phyloP scores from a whole-genome alignment of 192 early-diverging fungal genomes.

The Coemansia sp. region DNA sequence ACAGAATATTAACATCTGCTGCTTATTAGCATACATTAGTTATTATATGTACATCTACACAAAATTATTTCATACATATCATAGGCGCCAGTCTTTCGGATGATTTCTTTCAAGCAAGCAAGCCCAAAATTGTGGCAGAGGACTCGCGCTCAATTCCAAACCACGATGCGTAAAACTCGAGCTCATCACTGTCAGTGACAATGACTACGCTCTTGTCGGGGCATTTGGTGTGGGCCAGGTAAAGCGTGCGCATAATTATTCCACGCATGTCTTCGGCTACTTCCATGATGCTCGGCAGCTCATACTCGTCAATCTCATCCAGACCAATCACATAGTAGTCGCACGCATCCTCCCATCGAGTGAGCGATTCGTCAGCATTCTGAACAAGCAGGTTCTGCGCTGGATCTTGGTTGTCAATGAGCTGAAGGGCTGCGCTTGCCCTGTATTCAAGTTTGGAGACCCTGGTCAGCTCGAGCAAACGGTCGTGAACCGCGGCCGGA shows the following conservation, averaged over 20 bases:
- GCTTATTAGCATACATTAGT: neutral
- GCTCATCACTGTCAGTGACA: slow-evolving; percentile 34
- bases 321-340: slow-evolving; percentile 6
- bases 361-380: neutral
- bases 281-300: slow-evolving; percentile 32
- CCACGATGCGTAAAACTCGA: slow-evolving; percentile 45
- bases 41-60: neutral
- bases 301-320: slow-evolving; percentile 23
- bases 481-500: neutral
- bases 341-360: slow-evolving; percentile 25
- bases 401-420: neutral
- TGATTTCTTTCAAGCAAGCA: neutral
- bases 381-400: neutral
- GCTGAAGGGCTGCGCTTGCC: slow-evolving; percentile 5
- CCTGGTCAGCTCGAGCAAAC: neutral
- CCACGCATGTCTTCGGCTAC: slow-evolving; percentile 31
- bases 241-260: slow-evolving; percentile 24
- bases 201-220: slow-evolving; percentile 10
- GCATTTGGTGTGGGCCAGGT: slow-evolving; percentile 9
- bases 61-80: neutral
- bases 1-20: no score
- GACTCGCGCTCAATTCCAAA: slow-evolving; percentile 23
- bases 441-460: neutral
- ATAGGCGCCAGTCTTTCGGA: neutral
- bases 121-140: neutral